These are phyloP conservation scores for Penicillium brevicompactum DNA, from an alignment of 2,329 filamentous ascomycete genomes.

Conservation along the genomic window DNA sequence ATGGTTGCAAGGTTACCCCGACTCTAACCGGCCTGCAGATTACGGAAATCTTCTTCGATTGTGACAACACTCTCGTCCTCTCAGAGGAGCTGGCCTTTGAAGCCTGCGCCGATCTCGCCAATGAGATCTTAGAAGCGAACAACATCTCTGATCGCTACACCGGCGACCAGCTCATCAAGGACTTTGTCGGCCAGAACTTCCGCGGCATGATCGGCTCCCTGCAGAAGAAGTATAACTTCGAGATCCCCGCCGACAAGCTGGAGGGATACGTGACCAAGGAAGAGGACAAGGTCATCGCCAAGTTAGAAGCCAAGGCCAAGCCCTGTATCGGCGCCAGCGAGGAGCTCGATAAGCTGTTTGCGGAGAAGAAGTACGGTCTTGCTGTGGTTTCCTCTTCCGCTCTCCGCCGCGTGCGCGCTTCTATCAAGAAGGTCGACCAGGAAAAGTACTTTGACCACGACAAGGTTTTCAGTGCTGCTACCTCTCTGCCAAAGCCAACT, in stretches of 20 bases:
- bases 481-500: conserved; percentile 74
- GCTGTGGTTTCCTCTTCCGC: conserved; percentile 82
- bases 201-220: conserved; percentile 83
- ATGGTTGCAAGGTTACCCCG: conserved; percentile 5
- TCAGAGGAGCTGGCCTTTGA: conserved; percentile 90
- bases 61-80: conserved; percentile 88
- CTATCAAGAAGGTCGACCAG: conserved; percentile 76
- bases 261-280: conserved; percentile 75
- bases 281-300: conserved; percentile 80
- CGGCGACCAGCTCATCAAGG: conserved; percentile 73
- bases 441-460: conserved; percentile 77
- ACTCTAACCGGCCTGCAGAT: conserved; percentile 51
- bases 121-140: conserved; percentile 74
- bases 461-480: conserved; percentile 79
- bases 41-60: conserved; percentile 72
- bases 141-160: conserved; percentile 71
- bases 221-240: conserved; percentile 74
- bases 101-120: conserved; percentile 85
- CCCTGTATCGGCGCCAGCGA: conserved; percentile 70
- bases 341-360: conserved; percentile 66
- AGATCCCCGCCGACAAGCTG: conserved; percentile 67
- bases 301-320: conserved; percentile 67
- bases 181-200: conserved; percentile 95
- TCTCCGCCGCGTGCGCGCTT: conserved; percentile 74
- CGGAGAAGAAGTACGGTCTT: conserved; percentile 67